A percentile compares a stretch with the other conserved stretches of the same genome.
These are phyloP conservation scores for Lignosus rhinocerotis DNA, from an alignment of 1,284 basidiomycete genomes.

Conservation along the genomic window DNA sequence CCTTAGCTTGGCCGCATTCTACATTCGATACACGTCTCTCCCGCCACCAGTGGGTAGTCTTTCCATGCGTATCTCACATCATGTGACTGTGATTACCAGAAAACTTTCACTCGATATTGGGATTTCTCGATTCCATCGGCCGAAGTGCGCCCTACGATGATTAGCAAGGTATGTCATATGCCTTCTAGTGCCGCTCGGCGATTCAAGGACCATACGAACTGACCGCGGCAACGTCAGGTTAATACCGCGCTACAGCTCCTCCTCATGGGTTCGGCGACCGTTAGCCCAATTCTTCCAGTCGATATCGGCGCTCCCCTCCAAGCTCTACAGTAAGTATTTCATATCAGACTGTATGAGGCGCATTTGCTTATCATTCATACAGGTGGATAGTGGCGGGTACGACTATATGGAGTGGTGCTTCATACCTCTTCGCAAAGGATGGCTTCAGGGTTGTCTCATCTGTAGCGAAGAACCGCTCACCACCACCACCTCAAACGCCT, in stretches of 20 bases:
- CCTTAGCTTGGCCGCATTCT: constrained; percentile 89
- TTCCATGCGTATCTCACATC: background rate
- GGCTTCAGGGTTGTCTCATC: constrained; percentile 30
- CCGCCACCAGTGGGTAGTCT: constrained; percentile 72
- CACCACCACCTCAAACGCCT: constrained; percentile 9
- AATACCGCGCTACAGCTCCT: constrained; percentile 93
- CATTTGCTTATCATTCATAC: constrained; percentile 4
- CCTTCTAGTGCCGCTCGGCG: too few relatives aligned
- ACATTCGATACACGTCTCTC: constrained; percentile 89
- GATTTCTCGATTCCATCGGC: constrained; percentile 94
- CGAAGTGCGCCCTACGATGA: constrained; percentile 86
- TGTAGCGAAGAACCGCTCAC: constrained; percentile 14
- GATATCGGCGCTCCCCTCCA: constrained; percentile 59
- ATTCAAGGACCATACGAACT: background rate
- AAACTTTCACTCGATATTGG: constrained; percentile 92
- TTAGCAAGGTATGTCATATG: constrained; percentile 73
- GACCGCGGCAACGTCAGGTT: constrained; percentile 48
- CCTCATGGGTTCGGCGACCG: constrained; percentile 87
- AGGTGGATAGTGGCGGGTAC: constrained; percentile 88
- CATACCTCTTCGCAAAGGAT: constrained; percentile 68
- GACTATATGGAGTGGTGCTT: constrained; percentile 90
- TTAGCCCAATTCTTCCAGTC: constrained; percentile 77
- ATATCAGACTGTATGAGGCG: background rate
- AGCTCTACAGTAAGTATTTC: constrained; percentile 58
- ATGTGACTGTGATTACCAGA: constrained; percentile 46